phyloP scores from a whole-genome alignment of 148 eudicot species.

The Nepenthes mirabilis region DNA sequence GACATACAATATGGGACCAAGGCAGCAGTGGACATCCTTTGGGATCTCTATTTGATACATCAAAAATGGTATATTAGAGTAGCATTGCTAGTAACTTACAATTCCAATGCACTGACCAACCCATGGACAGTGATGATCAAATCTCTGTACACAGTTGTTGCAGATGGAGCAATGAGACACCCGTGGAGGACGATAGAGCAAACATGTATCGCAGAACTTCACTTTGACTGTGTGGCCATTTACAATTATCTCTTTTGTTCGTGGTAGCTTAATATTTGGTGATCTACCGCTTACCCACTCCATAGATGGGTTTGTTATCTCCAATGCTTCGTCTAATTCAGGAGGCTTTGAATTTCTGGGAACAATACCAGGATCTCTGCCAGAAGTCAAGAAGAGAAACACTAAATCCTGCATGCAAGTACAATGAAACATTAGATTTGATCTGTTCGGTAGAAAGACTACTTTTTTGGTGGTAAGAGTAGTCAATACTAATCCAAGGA shows the following conservation, averaged over 20 bases:
- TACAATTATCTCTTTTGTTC: slow-evolving; percentile 52
- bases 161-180: slow-evolving; percentile 98
- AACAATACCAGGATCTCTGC: slow-evolving; percentile 90
- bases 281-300: slow-evolving; percentile 81
- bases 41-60: not conserved
- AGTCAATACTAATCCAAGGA: too few relatives aligned
- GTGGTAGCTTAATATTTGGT: slow-evolving; percentile 59
- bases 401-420: slow-evolving; percentile 53
- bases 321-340: slow-evolving; percentile 47
- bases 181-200: slow-evolving; percentile 92
- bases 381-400: slow-evolving; percentile 75
- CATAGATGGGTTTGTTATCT: slow-evolving; percentile 61
- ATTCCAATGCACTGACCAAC: slow-evolving; percentile 96
- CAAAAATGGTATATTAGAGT: not conserved
- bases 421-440: slow-evolving; percentile 6
- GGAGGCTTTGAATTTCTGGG: slow-evolving; percentile 72
- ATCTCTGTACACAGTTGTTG: slow-evolving; percentile 89
- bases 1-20: too few relatives aligned
- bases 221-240: slow-evolving; percentile 74
- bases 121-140: slow-evolving; percentile 99
- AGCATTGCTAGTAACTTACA: slow-evolving; percentile 31
- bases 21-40: too few relatives aligned
- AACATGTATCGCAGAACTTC: slow-evolving; percentile 88
- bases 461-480: not conserved
- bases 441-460: not conserved